These are phyloP conservation scores for Trypanosoma conorhini DNA, from an alignment of 208 protist genomes.

Conservation along the genomic window DNA sequence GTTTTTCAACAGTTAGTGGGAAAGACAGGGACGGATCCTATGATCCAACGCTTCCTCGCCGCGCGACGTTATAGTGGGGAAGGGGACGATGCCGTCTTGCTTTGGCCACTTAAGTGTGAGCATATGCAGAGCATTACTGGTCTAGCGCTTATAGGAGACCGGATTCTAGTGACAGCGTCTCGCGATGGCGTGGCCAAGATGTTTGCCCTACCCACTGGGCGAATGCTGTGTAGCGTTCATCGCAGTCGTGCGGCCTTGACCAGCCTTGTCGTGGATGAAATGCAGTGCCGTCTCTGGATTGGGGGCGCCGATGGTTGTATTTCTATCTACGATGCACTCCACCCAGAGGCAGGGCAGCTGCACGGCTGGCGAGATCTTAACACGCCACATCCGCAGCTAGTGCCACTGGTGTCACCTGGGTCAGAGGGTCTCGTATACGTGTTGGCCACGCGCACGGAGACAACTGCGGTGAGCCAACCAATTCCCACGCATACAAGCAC, in stretches of 20 bases:
- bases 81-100: not conserved
- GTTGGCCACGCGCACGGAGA: not conserved
- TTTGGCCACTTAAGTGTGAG: constrained; percentile 62
- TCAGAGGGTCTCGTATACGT: constrained; percentile 16
- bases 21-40: not conserved
- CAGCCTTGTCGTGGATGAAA: constrained; percentile 45
- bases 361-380: constrained; percentile 23
- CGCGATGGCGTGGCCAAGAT: constrained; percentile 67
- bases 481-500: not conserved
- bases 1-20: constrained; percentile 10
- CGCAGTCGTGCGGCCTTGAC: constrained; percentile 49
- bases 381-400: constrained; percentile 14
- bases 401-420: not conserved
- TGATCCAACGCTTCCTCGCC: constrained; percentile 9
- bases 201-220: constrained; percentile 63
- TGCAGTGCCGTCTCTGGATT: constrained; percentile 36
- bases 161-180: constrained; percentile 55
- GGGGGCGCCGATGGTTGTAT: constrained; percentile 55
- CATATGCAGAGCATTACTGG: constrained; percentile 51
- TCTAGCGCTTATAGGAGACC: constrained; percentile 56
- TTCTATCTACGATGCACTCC: constrained; percentile 41
- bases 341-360: not conserved
- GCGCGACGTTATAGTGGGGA: constrained; percentile 2
- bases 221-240: constrained; percentile 39
- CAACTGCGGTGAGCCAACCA: not conserved